Evolutionary conservation across 495 filamentous ascomycete genomes (phyloP), one percentile per base, ranked within the genome.

Genomic region (Penicillium daleae): DNA sequence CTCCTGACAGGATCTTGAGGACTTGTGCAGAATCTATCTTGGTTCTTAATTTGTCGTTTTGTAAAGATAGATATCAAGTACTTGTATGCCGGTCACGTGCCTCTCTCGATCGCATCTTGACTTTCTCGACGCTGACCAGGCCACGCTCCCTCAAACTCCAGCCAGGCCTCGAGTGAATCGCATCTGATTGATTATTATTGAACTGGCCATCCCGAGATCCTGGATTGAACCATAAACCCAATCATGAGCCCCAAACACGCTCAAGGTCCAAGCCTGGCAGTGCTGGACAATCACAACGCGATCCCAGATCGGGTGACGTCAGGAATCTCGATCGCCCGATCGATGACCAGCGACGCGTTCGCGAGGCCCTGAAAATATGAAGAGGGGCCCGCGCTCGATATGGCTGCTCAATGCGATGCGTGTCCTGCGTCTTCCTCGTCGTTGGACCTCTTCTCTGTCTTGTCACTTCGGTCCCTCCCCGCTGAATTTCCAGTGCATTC

Each of bases 281-380:
- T 7, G 19, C 40, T 21, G n/a, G 40, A 44, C 42, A 21, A 7
- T 15, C 31, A 15, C 51, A 35, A 31, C 29, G 19, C 49, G 32
- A 62, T 66, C 35, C 50, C 55, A 46, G 66, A 63, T 69, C 66
- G 51, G 42, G 60, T 72, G 69, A 72, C 69, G 69, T 72, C 69
- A 69, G 49, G 62, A 64, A 65, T 61, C 56, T 54, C 64, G 63
- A 66, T 68, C 59, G 35, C 37, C 13, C 69, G 69, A 71, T 71
- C 66, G 56, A 68, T 69, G 63, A 63, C 52, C 55, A 62, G 26
- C 54, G 24, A 42, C 29, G 35, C 33, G 44, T 29, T 59, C 32
- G 49, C 26, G 6, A 12, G 7, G 29, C 29, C 26, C 15, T 52
- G 49, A 52, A n/a, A 52, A 46, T 46, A 46, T 46, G 42, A 21